phyloP scores from a whole-genome alignment of 192 early-diverging fungal genomes.

The Thamnidium elegans region DNA sequence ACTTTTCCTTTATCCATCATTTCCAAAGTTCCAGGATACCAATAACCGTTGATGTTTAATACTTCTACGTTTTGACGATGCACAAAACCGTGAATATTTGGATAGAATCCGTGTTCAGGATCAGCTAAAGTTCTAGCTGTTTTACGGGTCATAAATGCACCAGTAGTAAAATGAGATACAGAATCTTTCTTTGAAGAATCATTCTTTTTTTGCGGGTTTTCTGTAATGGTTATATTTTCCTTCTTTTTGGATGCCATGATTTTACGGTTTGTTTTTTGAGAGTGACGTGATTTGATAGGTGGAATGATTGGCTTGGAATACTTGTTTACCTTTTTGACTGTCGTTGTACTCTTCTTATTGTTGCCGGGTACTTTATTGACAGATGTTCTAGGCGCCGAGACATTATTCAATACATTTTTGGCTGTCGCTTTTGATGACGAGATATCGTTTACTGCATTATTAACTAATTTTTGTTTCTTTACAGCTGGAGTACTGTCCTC shows the following conservation, averaged over 20 bases:
- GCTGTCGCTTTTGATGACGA: background rate
- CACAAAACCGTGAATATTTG: conserved; percentile 40
- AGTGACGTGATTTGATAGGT: conserved; percentile 14
- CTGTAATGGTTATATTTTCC: background rate
- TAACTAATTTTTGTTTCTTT: background rate
- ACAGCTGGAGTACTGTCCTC: background rate
- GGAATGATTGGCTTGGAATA: conserved; percentile 1
- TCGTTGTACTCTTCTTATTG: background rate
- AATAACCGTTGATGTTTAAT: conserved; percentile 41
- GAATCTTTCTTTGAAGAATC: background rate
- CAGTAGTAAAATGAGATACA: conserved; percentile 27
- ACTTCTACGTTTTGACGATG: conserved; percentile 44
- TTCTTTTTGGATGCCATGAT: conserved; percentile 3
- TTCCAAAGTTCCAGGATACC: conserved; percentile 47
- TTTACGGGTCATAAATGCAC: conserved; percentile 37
- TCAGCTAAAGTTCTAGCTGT: conserved; percentile 33
- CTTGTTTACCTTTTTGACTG: conserved; percentile 7
- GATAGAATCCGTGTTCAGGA: conserved; percentile 21
- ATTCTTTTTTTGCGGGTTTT: conserved; percentile 1
- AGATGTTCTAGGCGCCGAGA: background rate
- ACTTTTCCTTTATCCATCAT: conserved; percentile 42
- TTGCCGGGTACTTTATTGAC: background rate
- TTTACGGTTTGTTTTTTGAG: conserved; percentile 23
- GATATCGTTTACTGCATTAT: background rate
- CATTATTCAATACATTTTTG: background rate